A percentile compares a stretch with the other conserved stretches of the same genome.
Conservation (phyloP, 2,329 filamentous ascomycete genomes). For the Alternaria solani region DNA sequence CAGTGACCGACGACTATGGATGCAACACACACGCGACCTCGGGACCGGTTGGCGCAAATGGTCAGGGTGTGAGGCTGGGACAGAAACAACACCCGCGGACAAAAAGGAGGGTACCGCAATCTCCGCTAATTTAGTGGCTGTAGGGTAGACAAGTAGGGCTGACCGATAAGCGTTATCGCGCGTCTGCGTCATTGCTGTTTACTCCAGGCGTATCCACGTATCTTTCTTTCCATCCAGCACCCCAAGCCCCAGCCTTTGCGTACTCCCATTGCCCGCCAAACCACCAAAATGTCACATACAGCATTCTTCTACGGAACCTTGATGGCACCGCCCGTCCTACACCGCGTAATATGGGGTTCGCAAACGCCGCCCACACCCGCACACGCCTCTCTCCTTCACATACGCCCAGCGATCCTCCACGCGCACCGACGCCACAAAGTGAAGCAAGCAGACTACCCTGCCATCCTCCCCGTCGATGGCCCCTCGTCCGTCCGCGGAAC, state of each 20-base stretch:
- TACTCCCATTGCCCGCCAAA: not conserved
- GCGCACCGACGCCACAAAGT: constrained; percentile 77
- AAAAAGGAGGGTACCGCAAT: constrained; percentile 7
- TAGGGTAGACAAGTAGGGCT: constrained; percentile 5
- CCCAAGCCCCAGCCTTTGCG: not conserved
- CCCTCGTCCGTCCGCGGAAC: constrained; percentile 70
- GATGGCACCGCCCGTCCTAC: constrained; percentile 89
- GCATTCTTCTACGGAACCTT: constrained; percentile 75
- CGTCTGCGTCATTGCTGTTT: constrained; percentile 4
- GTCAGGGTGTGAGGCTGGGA: not conserved
- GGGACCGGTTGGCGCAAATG: not conserved
- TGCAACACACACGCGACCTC: not conserved
- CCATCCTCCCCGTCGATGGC: constrained; percentile 62
- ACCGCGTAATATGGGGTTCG: constrained; percentile 78
- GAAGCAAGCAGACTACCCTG: constrained; percentile 77
- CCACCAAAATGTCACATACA: constrained; percentile 51
- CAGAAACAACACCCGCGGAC: not conserved
- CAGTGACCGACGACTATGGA: not conserved
- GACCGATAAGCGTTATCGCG: constrained; percentile 16
- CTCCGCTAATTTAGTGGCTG: constrained; percentile 27
- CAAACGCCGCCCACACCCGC: constrained; percentile 58
- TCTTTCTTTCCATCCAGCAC: not conserved
- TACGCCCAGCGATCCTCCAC: constrained; percentile 78
- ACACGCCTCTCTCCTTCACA: constrained; percentile 64
- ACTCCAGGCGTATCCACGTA: not conserved